A percentile compares a stretch with the other conserved stretches of the same genome.
Evolutionary conservation across 441 rosid species (phyloP).

Genomic region (Hypseocharis bilobata): DNA sequence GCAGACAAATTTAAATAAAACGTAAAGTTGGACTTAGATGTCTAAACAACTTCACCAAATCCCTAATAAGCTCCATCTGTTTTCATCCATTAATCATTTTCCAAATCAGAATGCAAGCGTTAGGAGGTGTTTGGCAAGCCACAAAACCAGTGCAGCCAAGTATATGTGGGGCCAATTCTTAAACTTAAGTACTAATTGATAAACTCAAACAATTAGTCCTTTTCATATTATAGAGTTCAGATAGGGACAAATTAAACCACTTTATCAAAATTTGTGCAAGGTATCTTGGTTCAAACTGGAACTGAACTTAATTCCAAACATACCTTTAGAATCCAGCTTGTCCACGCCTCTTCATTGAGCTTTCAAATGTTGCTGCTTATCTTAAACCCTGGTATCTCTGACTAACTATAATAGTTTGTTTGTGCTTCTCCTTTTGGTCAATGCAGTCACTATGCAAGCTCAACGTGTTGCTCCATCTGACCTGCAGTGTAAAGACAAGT

Average conservation of each 20-base stretch:
- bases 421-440: conserved; percentile 1
- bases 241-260: neutral
- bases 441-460: conserved; percentile 46
- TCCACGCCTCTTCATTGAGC: neutral
- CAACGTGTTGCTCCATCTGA: conserved; percentile 37
- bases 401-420: neutral
- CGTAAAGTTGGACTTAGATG: neutral
- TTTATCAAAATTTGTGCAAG: too few relatives aligned
- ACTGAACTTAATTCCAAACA: too few relatives aligned
- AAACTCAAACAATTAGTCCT: too few relatives aligned
- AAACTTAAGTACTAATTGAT: neutral
- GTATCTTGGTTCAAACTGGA: too few relatives aligned
- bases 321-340: neutral
- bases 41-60: neutral
- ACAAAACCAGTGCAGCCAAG: too few relatives aligned
- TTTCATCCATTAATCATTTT: neutral
- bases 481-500: conserved; percentile 52
- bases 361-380: neutral
- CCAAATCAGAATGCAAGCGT: too few relatives aligned
- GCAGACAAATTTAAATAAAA: neutral
- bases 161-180: neutral
- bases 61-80: neutral
- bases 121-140: too few relatives aligned
- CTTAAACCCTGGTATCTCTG: neutral
- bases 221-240: neutral